Conservation (phyloP, 768 basidiomycete species). For the Pleurotus eryngii region DNA sequence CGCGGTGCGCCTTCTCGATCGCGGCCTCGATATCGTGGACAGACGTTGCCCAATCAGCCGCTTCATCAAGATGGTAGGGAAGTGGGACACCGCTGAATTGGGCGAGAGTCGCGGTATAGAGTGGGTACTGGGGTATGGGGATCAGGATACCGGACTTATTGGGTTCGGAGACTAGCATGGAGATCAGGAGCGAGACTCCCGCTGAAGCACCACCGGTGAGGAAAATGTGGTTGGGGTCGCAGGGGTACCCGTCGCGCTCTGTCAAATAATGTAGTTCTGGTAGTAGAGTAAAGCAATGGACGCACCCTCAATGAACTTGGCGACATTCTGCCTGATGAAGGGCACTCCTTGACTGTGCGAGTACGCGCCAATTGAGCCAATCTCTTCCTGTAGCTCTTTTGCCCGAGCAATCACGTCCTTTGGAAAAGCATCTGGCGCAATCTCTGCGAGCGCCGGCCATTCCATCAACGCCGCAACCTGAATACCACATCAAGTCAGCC, state of each 20-base stretch:
- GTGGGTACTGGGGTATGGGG: slow-evolving; percentile 97
- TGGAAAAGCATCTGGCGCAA: slow-evolving; percentile 80
- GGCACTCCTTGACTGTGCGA: slow-evolving; percentile 94
- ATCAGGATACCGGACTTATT: slow-evolving; percentile 75
- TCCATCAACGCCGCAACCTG: slow-evolving; percentile 91
- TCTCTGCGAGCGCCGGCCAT: slow-evolving; percentile 79
- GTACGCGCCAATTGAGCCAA: slow-evolving; percentile 93
- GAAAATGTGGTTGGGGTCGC: slow-evolving; percentile 84
- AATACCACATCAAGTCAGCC: slow-evolving; percentile 7
- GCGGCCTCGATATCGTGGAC: slow-evolving; percentile 61
- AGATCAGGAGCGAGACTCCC: slow-evolving; percentile 86
- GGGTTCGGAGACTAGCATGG: slow-evolving; percentile 69
- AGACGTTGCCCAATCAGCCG: slow-evolving; percentile 80
- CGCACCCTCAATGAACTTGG: slow-evolving; percentile 84
- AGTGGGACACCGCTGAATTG: slow-evolving; percentile 76
- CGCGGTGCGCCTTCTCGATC: slow-evolving; percentile 58
- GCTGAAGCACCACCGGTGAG: slow-evolving; percentile 95
- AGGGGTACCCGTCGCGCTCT: slow-evolving; percentile 90
- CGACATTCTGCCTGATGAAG: slow-evolving; percentile 82
- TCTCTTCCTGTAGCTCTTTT: slow-evolving; percentile 73
- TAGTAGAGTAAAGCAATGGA: not conserved
- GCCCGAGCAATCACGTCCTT: slow-evolving; percentile 83
- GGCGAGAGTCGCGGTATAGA: slow-evolving; percentile 94
- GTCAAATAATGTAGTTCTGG: slow-evolving; percentile 1
- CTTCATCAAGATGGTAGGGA: slow-evolving; percentile 88